Base-by-base conservation (phyloP, 2,329 filamentous ascomycete species). In the Tothia fuscella region DNA sequence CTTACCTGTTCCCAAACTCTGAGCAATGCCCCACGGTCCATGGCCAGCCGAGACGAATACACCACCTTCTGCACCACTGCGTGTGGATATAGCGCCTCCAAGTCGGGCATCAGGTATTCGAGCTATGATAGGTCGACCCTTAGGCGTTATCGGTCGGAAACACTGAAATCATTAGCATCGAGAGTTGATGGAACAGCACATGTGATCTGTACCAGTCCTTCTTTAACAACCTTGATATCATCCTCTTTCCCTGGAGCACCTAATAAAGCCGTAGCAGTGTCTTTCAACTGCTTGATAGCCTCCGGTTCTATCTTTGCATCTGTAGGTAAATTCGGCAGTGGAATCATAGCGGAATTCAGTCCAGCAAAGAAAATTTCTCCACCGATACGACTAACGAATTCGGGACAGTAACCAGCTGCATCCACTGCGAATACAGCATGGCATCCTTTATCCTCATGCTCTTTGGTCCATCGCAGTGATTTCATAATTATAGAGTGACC, bases 291-390 rank as follows among this genome's bases (percentile, higher is more conserved):
- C 6, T 61, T 61, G 2, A 80, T 60, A 7, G 71, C 63, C 10
- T 61, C 54, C 1, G 56, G 52, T 10, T 69, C 63, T n/a, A 72
- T 62, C 39, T 61, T 59, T 0, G 66, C 62, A 33, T 72, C 67
- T 0, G 66, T 68, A 0, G 77, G 68, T 3, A 68, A 49, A 1
- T 64, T 58, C 0, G 83, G 82, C 7, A 89, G 61, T 0, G 74
- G 68, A 4, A 82, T 67, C 1, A 53, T 56, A 0, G 70, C 61
- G 26, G 70, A 74, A 54, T 89, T 88, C 28, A 88, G 56, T 0
- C 83, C 83, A 0, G 79, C 80, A 25, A 89, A 62, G 56, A 84
- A 89, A 16, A 89, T 72, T 43, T 84, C 72, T 1, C 76, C 78
- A 6, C 74, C 75, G 3, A 71, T 52, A 9, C 83, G 67, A 1